phyloP scores from a whole-genome alignment of 139 green algal species.

The Closterium sp. region DNA sequence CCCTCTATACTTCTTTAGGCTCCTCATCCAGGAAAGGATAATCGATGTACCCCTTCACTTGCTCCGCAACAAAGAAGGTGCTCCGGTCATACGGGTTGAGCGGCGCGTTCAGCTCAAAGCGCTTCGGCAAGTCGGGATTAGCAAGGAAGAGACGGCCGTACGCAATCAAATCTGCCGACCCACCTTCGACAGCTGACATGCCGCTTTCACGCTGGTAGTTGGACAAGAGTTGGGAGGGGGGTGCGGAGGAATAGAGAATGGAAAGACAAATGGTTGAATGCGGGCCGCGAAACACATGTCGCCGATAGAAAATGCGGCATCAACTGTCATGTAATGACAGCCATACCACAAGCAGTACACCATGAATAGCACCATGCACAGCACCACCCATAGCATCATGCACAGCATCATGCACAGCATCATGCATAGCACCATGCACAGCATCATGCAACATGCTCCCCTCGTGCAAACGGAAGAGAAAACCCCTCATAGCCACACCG shows the following conservation, averaged over 20 bases:
- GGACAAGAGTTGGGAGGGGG: not conserved
- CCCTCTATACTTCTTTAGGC: not conserved
- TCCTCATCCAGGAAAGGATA: slow-evolving; percentile 78
- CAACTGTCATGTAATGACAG: too few species aligned
- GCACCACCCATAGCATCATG: too few species aligned
- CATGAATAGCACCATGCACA: too few species aligned
- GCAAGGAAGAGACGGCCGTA: slow-evolving; percentile 65
- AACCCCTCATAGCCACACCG: too few species aligned
- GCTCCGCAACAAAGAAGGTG: slow-evolving; percentile 71
- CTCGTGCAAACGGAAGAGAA: too few species aligned
- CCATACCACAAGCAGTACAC: too few species aligned
- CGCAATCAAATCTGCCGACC: slow-evolving; percentile 59
- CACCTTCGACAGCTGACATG: slow-evolving; percentile 50
- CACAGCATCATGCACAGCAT: too few species aligned
- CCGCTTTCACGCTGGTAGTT: slow-evolving; percentile 44
- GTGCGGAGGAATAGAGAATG: too few species aligned
- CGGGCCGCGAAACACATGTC: not conserved
- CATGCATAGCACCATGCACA: too few species aligned
- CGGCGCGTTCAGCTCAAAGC: slow-evolving; percentile 60
- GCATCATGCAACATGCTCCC: not conserved
- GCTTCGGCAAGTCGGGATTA: slow-evolving; percentile 76
- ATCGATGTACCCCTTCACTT: slow-evolving; percentile 72
- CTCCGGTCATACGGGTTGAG: slow-evolving; percentile 75
- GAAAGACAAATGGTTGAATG: not conserved
- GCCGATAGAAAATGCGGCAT: too few species aligned